A percentile compares a stretch with the other conserved stretches of the same genome.
phyloP scores from a whole-genome alignment of 768 basidiomycete species.

The Atractiella rhizophila region DNA sequence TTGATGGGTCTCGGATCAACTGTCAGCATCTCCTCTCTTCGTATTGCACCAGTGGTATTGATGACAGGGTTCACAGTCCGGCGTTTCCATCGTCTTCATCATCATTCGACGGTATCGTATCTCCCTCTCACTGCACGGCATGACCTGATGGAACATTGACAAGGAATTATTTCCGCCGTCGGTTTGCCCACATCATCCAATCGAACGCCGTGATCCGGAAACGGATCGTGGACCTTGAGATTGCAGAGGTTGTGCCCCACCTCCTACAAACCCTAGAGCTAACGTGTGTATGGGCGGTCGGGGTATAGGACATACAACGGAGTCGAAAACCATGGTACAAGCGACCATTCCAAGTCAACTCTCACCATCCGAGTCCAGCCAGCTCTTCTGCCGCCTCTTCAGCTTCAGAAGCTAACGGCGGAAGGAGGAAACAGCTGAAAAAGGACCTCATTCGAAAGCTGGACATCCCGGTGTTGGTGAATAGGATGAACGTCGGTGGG shows the following conservation, averaged over 20 bases:
- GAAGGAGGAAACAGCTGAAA: conserved; percentile 8
- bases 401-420: background rate
- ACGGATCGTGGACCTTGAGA: background rate
- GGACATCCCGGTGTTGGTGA: conserved; percentile 12
- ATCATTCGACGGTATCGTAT: conserved; percentile 46
- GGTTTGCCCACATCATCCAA: conserved; percentile 28
- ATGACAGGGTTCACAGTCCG: conserved; percentile 33
- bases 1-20: background rate
- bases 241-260: background rate
- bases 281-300: background rate
- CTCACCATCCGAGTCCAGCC: too few species aligned
- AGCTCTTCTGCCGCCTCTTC: too few species aligned
- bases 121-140: too few species aligned
- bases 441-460: conserved; percentile 45
- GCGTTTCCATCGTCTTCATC: conserved; percentile 64
- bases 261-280: background rate
- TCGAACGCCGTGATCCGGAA: conserved; percentile 2
- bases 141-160: too few species aligned
- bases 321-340: background rate
- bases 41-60: too few species aligned
- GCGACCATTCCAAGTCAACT: too few species aligned
- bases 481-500: conserved; percentile 14
- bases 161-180: conserved; percentile 49
- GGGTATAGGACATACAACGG: background rate
- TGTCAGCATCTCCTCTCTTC: background rate